A percentile compares a stretch with the other conserved stretches of the same genome.
These are phyloP conservation scores for Beauveria rudraprayagi DNA, from an alignment of 2,329 filamentous ascomycete species.

Conservation along the genomic window DNA sequence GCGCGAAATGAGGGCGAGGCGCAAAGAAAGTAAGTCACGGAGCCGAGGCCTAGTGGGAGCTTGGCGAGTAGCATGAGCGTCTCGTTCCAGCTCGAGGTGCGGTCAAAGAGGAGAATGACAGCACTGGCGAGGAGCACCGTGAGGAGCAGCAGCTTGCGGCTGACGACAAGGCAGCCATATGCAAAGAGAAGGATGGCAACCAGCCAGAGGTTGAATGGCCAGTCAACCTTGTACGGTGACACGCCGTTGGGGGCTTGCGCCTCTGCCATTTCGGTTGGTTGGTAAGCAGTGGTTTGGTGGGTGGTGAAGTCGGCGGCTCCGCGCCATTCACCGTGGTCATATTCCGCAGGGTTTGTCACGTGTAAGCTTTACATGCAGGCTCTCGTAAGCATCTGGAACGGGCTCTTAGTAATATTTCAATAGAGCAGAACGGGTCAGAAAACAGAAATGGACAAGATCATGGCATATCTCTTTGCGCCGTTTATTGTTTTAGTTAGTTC, in stretches of 20 bases:
- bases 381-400: neutral
- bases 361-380: neutral
- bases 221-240: constrained; percentile 8
- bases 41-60: constrained; percentile 11
- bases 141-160: constrained; percentile 6
- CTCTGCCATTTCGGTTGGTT: neutral
- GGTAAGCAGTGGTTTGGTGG: neutral
- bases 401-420: neutral
- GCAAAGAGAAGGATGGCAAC: constrained; percentile 4
- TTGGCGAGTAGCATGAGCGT: neutral
- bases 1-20: neutral
- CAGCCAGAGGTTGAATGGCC: constrained; percentile 11
- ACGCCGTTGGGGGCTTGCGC: neutral
- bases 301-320: neutral
- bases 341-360: neutral
- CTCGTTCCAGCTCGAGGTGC: neutral
- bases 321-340: neutral
- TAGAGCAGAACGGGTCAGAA: neutral
- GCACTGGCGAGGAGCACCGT: constrained; percentile 1
- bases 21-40: constrained; percentile 6
- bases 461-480: neutral
- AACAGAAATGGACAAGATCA: neutral
- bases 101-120: constrained; percentile 3
- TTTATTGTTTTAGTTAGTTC: neutral
- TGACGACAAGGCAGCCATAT: constrained; percentile 2